Base-by-base conservation (phyloP, 148 eudicot species). In the Talinum fruticosum region DNA sequence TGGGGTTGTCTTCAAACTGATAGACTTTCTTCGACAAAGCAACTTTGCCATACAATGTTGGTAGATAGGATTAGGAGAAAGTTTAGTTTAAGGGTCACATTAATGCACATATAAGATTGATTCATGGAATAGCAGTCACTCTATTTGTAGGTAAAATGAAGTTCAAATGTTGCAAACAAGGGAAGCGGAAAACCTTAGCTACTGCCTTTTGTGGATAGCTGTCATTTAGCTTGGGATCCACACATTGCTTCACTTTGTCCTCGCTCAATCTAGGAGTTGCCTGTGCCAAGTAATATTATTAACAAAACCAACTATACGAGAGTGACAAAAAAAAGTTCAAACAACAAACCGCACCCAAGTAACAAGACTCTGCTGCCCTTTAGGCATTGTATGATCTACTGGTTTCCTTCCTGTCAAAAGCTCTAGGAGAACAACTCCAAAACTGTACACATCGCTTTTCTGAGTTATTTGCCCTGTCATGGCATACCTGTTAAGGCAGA, bases 401-500 rank as follows among this genome's bases (percentile, higher is more conserved):
- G 97, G 97, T 80, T 94, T 94, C 76, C 98, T 89, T 79, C 97
- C 97, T 32, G 98, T 94, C 82, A 94, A 86, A 66, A 95, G 94
- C 79, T 95, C 98, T 24, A 95, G 76, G 72, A 95, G 96, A 82
- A 95, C 98, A 32, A 91, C 98, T 16, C 98, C 98, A 35, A 95
- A 95, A 83, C 97, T 92, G 82, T 92, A 92, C 54, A 95, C 98
- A 53, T 95, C 97, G 73, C 97, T 92, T 69, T 95, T 95, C 77
- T 91, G 92, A 62, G 97, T 95, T 77, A 92, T 90, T 79, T 95
- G 97, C 76, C 98, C 97, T 10, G 98, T 95, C 98, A 92, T 92
- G 66, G 98, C 98, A 72, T 94, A 94, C 88, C 97, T 94, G 86
- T 38, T 73, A 45, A 45, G 49, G 28, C 23, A 34, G 64, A 59